These are phyloP conservation scores for Plasmopara viticola DNA, from an alignment of 352 stramenopile species.

Conservation along the genomic window DNA sequence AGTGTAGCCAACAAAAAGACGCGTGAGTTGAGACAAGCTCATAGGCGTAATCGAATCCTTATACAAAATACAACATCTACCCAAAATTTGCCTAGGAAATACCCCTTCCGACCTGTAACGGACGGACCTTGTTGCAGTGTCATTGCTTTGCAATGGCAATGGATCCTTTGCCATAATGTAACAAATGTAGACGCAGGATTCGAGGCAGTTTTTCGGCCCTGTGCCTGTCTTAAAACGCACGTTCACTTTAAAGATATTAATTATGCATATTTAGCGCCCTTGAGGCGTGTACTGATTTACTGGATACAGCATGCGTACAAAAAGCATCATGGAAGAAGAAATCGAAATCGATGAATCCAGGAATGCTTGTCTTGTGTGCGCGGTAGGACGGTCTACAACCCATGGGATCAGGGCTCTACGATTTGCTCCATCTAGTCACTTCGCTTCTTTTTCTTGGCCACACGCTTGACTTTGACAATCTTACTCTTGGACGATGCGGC, in stretches of 20 bases:
- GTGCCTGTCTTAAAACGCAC: conserved; percentile 1
- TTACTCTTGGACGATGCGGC: conserved; percentile 59
- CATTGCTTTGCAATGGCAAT: not conserved
- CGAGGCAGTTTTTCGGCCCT: not conserved
- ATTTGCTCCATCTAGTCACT: conserved; percentile 28
- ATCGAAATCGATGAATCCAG: conserved; percentile 6
- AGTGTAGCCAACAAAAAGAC: not conserved
- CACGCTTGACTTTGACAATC: conserved; percentile 81
- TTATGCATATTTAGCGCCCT: conserved; percentile 18
- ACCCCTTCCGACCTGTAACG: not conserved
- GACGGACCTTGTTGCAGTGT: not conserved
- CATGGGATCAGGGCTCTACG: not conserved
- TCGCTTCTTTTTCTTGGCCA: conserved; percentile 86
- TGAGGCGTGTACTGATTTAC: conserved; percentile 21
- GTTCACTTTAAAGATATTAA: conserved; percentile 1
- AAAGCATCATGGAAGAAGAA: conserved; percentile 19
- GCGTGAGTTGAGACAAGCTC: not conserved
- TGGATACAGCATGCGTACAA: conserved; percentile 23
- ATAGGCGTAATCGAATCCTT: too few species aligned
- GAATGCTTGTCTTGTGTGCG: conserved; percentile 6
- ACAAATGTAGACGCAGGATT: not conserved
- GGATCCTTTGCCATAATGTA: not conserved
- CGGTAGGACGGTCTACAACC: conserved; percentile 8
- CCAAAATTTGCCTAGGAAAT: not conserved
- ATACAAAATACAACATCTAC: not conserved